Base-by-base conservation (phyloP, 78 protist genomes). In the Dictyostelium firmibasis region DNA sequence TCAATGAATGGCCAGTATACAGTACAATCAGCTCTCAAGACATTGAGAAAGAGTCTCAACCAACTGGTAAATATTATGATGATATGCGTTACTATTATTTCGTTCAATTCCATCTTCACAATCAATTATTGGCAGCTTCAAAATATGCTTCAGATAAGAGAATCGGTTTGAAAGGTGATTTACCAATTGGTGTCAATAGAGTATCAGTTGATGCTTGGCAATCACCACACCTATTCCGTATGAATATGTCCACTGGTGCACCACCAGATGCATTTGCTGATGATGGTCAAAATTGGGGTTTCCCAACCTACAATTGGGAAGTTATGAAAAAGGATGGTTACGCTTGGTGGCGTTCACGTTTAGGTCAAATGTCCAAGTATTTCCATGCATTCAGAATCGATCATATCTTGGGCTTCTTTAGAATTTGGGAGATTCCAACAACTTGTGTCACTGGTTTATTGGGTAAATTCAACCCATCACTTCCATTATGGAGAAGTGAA, bases 291-390 rank as follows among this genome's bases (percentile, higher is more conserved):
- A 97, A 97, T 85, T 98, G 99, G 99, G 97, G 96, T 27, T 98
- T 98, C 96, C 99, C 99, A 81, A 96, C 99, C 3, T 98, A 98
- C 93, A 94, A 97, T 84, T 98, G 98, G 98, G 98, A 88, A 31
- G 91, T 43, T 7, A 97, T 97, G 98, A 74, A 38, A 60, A 74
- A 78, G 57, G 98, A 98, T 79, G 92, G 86, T 60, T 97, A 86
- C 92, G 81, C n/a, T 27, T 98, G 98, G 98, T 98, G 98, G 98
- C n/a, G 88, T n/a, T 16, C 50, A 13, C 64, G 99, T 25, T 87
- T 98, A 27, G 84, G 81, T 38, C 95, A 87, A 57, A 96, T 97
- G 97, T 78, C 96, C 23, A 84, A 82, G 18, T 97, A 96, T 78
- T 97, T 97, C 97, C 97, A 97, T 33, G 98, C 98, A 20, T 97